Evolutionary conservation across 2,329 filamentous ascomycete genomes (phyloP), one percentile per base, ranked within the genome.

Genomic region (Calonectria hongkongensis): DNA sequence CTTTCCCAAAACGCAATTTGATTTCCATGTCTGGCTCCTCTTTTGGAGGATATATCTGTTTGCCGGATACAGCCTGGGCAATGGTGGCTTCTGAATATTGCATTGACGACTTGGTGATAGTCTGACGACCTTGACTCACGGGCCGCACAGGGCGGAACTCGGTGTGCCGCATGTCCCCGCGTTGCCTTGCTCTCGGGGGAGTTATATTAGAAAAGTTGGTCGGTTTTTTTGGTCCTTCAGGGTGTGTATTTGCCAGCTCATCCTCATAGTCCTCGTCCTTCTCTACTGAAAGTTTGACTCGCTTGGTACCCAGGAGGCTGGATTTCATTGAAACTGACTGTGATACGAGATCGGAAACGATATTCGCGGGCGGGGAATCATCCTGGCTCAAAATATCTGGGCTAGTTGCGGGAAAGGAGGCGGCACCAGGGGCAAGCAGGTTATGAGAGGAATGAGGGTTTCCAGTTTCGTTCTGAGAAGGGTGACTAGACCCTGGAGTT

Each of bases 101-200:
- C 21, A 27, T 63, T 30, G 56, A 39, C 12, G 41, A 25, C 33
- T 63, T 36, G 51, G 30, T 15, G 45, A 2, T 21, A 16, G 33
- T 28, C 15, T 15, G 43, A 16, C 33, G 72, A 10, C 60, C 41
- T 36, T 56, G 41, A 28, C 18, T 10, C 3, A 60, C 28, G 12
- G 66, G 27, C 13, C 62, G 56, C 25, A 54, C 4, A 13, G 54
- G 7, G 21, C 30, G 30, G 39, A 80, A 81, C 12, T 54, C 30
- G 9, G 82, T 83, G 9, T 27, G 71, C 27, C 65, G 68, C 16
- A 84, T 82, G 47, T 84, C 82, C 36, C 78, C 80, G 62, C 81
- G 76, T 33, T 73, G 67, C 33, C 50, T 16, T 16, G 47, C 39
- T 27, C 47, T 54, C 28, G 50, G 47, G 28, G 39, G 43, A 2